phyloP scores from a whole-genome alignment of 495 filamentous ascomycete species.

The Elaphomyces granulatus region DNA sequence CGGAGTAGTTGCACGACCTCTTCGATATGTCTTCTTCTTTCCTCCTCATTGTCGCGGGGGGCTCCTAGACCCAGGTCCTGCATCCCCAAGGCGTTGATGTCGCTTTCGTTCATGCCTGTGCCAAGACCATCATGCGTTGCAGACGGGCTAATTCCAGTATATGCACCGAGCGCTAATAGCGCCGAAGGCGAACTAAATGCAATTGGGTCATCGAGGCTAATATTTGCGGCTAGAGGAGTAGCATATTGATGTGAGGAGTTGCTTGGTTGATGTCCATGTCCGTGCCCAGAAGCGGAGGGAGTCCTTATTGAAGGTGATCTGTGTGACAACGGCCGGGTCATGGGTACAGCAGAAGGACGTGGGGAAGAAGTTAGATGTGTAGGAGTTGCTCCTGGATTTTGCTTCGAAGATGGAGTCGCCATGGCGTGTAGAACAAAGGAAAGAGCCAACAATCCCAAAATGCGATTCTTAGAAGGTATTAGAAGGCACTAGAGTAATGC shows the following conservation, averaged over 20 bases:
- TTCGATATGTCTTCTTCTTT: slow-evolving; percentile 38
- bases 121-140: slow-evolving; percentile 28
- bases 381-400: slow-evolving; percentile 28
- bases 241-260: slow-evolving; percentile 28
- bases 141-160: slow-evolving; percentile 30
- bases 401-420: slow-evolving; percentile 34
- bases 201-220: slow-evolving; percentile 27
- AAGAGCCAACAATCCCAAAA: too few species aligned
- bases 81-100: slow-evolving; percentile 32
- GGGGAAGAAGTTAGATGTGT: slow-evolving; percentile 34
- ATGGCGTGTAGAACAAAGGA: slow-evolving; percentile 11
- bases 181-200: slow-evolving; percentile 34
- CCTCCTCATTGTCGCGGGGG: slow-evolving; percentile 35
- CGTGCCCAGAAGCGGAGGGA: slow-evolving; percentile 25
- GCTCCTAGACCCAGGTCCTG: slow-evolving; percentile 26
- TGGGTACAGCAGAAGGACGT: slow-evolving; percentile 24
- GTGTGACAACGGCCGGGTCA: slow-evolving; percentile 27
- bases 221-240: slow-evolving; percentile 24
- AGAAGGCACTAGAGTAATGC: too few species aligned
- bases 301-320: slow-evolving; percentile 33
- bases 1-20: slow-evolving; percentile 28
- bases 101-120: slow-evolving; percentile 28
- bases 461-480: too few species aligned
- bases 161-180: slow-evolving; percentile 29
- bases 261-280: slow-evolving; percentile 15